Evolutionary conservation across 345 rosid species (phyloP).

Genomic region (Syzygium aqueum): DNA sequence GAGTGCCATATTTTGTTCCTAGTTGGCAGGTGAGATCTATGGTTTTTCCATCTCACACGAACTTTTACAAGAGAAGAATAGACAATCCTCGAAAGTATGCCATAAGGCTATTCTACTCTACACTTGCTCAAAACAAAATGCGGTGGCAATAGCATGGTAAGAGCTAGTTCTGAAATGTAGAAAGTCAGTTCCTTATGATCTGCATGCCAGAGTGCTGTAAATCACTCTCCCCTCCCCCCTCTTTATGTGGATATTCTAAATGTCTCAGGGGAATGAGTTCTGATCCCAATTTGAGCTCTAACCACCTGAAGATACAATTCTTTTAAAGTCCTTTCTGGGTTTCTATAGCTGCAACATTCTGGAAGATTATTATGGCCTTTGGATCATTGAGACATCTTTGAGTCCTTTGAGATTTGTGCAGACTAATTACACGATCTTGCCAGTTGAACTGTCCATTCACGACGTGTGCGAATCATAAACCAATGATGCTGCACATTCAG

Average conservation of each 20-base stretch:
- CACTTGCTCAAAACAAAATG: not conserved
- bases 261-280: not conserved
- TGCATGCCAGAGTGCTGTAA: not conserved
- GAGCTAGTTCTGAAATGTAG: not conserved
- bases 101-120: not conserved
- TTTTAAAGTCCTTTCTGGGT: not conserved
- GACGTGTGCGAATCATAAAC: not conserved
- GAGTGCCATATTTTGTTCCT: constrained; percentile 90
- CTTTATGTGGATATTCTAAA: not conserved
- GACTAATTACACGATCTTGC: not conserved
- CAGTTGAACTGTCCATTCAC: not conserved
- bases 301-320: not conserved
- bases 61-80: not conserved
- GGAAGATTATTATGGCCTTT: not conserved
- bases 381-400: not conserved
- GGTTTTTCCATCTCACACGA: not conserved
- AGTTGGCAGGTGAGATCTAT: constrained; percentile 87
- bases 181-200: not conserved
- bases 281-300: not conserved
- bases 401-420: not conserved
- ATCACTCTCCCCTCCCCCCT: not conserved
- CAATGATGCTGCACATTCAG: not conserved
- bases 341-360: not conserved
- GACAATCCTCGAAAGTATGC: not conserved
- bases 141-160: not conserved